phyloP scores from a whole-genome alignment of 768 basidiomycete genomes.

The Kwoniella sp. region DNA sequence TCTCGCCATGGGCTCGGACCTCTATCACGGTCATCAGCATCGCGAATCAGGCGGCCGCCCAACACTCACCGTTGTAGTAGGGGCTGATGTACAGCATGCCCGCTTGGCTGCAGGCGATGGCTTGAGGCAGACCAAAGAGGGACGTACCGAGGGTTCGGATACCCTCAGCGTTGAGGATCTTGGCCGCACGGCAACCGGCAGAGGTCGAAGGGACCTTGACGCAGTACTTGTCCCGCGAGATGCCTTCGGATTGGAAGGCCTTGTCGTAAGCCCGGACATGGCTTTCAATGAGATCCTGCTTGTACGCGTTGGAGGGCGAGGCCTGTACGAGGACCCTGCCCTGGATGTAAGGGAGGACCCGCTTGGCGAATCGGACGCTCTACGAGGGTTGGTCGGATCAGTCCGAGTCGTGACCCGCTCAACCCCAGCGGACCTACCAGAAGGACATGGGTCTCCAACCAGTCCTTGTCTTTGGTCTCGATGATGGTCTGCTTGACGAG shows the following conservation, averaged over 20 bases:
- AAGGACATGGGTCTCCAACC: constrained; percentile 22
- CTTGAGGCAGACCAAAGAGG: constrained; percentile 59
- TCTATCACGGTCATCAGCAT: constrained; percentile 25
- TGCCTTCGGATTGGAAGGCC: constrained; percentile 35
- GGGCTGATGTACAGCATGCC: constrained; percentile 58
- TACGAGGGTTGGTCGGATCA: background rate
- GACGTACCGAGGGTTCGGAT: constrained; percentile 60
- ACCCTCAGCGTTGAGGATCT: constrained; percentile 52
- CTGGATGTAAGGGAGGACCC: constrained; percentile 22
- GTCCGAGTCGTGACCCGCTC: too few relatives aligned
- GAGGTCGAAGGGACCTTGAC: constrained; percentile 62
- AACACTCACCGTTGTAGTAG: constrained; percentile 55
- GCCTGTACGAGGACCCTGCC: constrained; percentile 41
- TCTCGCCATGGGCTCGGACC: constrained; percentile 35
- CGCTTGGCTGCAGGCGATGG: constrained; percentile 58
- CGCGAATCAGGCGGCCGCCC: background rate
- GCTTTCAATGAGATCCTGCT: constrained; percentile 27
- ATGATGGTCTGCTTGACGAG: constrained; percentile 30
- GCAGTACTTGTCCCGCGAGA: constrained; percentile 36
- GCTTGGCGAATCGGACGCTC: constrained; percentile 28
- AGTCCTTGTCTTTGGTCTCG: constrained; percentile 23
- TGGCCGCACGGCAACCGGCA: constrained; percentile 57
- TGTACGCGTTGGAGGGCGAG: constrained; percentile 31
- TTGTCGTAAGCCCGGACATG: constrained; percentile 33
- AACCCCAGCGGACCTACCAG: constrained; percentile 16